Base-by-base conservation (phyloP, 352 stramenopile genomes). In the Lagenidium sp. region DNA sequence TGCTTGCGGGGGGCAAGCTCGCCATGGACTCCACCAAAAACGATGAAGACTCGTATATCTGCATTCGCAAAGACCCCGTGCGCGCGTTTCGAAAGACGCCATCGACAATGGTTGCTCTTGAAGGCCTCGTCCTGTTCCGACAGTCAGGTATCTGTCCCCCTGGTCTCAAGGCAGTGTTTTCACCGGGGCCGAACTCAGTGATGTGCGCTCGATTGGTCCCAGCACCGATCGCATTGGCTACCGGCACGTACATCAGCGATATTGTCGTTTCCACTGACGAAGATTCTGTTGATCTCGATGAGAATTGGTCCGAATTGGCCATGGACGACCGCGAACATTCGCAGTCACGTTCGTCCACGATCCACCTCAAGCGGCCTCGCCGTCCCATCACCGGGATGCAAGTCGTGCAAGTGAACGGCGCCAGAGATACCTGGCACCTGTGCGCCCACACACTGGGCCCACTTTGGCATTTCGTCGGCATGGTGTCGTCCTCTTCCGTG, bases 191-290 rank as follows among this genome's bases (percentile, higher is more conserved):
- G 10, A 23, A 19, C 8, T 32, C 53, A 21, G 40, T 42, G 4
- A 40, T 59, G 22, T 59, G 51, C 31, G 13, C 46, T 3, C 37
- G 49, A 24, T 13, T 22, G 2, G 23, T 36, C 4, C 23, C 37
- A 3, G 35, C 36, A 19, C 21, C 19, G 1, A 18, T 39, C 6
- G 50, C 50, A 10, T 30, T 52, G 22, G 44, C 42, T n/a, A 58
- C 43, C 0, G 50, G 50, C 23, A 53, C 24, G 19, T 59, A 50
- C 40, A 37, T 59, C 15, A 59, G 51, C n/a, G 35, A 46, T 31
- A 29, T 59, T 12, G 38, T 24, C 18, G 36, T 20, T 2, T 24
- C 39, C 12, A 18, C 6, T 13, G 11, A 22, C 16, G 18, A 13
- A 11, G 22, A 36, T n/a, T 15, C 10, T 3, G 13, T n/a, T 16